Percentiles rank a stretch among this genome's conserved stretches.
Evolutionary conservation across 441 rosid genomes (phyloP).

Genomic region (Capsella rubella): DNA sequence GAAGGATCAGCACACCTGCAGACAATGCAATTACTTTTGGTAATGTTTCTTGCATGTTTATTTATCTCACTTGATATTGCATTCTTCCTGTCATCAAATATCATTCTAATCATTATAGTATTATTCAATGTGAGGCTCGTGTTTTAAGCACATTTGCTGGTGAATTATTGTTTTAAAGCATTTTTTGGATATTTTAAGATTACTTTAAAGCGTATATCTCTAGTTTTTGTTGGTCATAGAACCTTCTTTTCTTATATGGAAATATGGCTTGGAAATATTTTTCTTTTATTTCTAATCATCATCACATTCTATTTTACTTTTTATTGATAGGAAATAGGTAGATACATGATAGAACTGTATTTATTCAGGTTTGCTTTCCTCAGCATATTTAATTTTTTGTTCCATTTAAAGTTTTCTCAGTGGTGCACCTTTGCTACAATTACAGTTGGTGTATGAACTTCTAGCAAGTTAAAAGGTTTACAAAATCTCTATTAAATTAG

Average conservation of each 20-base stretch:
- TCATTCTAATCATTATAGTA: conserved; percentile 8
- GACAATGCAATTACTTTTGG: conserved; percentile 92
- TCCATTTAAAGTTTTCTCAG: neutral
- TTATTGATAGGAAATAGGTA: conserved; percentile 9
- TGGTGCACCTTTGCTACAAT: conserved; percentile 16
- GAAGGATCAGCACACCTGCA: conserved; percentile 97
- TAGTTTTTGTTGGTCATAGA: conserved; percentile 7
- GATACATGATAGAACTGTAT: conserved; percentile 5
- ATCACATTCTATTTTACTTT: neutral
- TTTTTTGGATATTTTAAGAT: conserved; percentile 5
- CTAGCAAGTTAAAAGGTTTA: conserved; percentile 12
- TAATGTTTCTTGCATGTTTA: conserved; percentile 42
- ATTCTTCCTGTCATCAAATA: conserved; percentile 30
- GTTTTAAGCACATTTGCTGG: conserved; percentile 20
- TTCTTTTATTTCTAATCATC: conserved; percentile 3
- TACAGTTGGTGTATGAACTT: conserved; percentile 20
- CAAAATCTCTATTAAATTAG: conserved; percentile 11
- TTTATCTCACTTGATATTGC: conserved; percentile 12
- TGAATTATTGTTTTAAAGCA: conserved; percentile 8
- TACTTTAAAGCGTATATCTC: neutral
- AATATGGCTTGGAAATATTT: conserved; percentile 5
- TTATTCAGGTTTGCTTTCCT: conserved; percentile 4
- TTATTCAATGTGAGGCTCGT: conserved; percentile 15
- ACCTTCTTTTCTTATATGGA: conserved; percentile 16
- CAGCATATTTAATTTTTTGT: neutral